Percentiles rank a stretch among this genome's conserved stretches.
Evolutionary conservation across 75 land plant genomes (phyloP).

Genomic region (Pinus taeda): DNA sequence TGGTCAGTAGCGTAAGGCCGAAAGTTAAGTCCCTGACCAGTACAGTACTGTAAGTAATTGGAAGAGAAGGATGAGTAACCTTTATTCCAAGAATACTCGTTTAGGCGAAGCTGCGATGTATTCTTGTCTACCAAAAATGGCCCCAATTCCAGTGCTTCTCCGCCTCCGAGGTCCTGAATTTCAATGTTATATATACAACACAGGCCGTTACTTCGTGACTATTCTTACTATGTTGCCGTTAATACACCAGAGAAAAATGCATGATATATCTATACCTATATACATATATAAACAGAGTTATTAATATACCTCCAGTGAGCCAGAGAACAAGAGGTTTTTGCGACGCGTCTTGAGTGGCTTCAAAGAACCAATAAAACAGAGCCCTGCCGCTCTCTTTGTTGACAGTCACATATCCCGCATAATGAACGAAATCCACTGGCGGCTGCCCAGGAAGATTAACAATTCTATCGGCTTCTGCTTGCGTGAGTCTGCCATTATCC

Average conservation of each 20-base stretch:
- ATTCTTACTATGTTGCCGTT: too few relatives aligned
- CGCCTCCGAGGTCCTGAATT: constrained; percentile 80
- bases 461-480: constrained; percentile 19
- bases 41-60: too few relatives aligned
- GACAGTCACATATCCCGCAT: constrained; percentile 40
- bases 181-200: not conserved
- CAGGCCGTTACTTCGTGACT: too few relatives aligned
- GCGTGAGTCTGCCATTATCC: not conserved
- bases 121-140: constrained; percentile 56
- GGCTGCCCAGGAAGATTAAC: constrained; percentile 42
- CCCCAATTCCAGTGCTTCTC: constrained; percentile 68
- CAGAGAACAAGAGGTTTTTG: constrained; percentile 53
- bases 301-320: constrained; percentile 53
- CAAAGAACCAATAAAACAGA: constrained; percentile 63
- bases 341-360: constrained; percentile 22
- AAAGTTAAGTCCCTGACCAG: too few relatives aligned
- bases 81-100: constrained; percentile 71
- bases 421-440: constrained; percentile 34
- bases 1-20: too few relatives aligned
- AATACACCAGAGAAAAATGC: too few relatives aligned
- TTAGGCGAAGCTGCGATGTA: constrained; percentile 36
- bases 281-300: too few relatives aligned
- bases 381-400: constrained; percentile 21
- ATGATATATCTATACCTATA: too few relatives aligned
- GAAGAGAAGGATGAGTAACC: constrained; percentile 14